Evolutionary conservation across 495 filamentous ascomycete species (phyloP).

Genomic region (Xylaria palmicola): DNA sequence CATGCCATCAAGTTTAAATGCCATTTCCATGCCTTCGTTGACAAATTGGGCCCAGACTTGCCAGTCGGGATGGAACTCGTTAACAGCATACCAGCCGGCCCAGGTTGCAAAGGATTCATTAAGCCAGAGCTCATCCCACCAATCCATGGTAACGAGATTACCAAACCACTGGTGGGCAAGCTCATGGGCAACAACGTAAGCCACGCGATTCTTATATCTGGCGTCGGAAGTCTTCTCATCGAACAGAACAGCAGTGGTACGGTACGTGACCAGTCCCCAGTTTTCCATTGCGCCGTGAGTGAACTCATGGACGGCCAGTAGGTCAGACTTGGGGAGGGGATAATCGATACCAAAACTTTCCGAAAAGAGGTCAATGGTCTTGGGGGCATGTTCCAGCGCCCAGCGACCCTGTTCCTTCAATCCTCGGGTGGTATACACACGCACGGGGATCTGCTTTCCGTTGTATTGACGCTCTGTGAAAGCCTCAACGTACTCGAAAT

Average conservation of each 20-base stretch:
- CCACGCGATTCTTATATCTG: slow-evolving; percentile 83
- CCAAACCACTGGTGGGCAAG: slow-evolving; percentile 99
- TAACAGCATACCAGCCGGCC: slow-evolving; percentile 93
- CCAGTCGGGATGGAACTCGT: slow-evolving; percentile 92
- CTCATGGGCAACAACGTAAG: slow-evolving; percentile 93
- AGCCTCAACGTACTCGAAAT: slow-evolving; percentile 93
- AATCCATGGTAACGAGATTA: slow-evolving; percentile 86
- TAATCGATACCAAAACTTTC: slow-evolving; percentile 94
- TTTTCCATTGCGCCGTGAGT: slow-evolving; percentile 65
- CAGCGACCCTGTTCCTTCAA: slow-evolving; percentile 84
- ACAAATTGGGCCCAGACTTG: slow-evolving; percentile 95
- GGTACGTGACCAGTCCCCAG: slow-evolving; percentile 96
- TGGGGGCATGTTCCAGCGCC: slow-evolving; percentile 81
- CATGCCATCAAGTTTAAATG: slow-evolving; percentile 82
- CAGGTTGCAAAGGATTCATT: slow-evolving; percentile 98
- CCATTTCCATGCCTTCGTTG: slow-evolving; percentile 86
- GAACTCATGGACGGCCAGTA: slow-evolving; percentile 97
- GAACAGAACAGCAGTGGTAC: slow-evolving; percentile 88
- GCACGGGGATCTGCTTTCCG: slow-evolving; percentile 83
- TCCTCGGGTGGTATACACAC: slow-evolving; percentile 91
- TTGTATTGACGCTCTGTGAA: slow-evolving; percentile 86
- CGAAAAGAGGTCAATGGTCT: slow-evolving; percentile 92
- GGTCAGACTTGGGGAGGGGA: slow-evolving; percentile 90
- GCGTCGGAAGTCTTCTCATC: slow-evolving; percentile 88
- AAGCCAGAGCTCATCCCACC: slow-evolving; percentile 96